Evolutionary conservation across 495 filamentous ascomycete genomes (phyloP).

Genomic region (Tuber borchii): DNA sequence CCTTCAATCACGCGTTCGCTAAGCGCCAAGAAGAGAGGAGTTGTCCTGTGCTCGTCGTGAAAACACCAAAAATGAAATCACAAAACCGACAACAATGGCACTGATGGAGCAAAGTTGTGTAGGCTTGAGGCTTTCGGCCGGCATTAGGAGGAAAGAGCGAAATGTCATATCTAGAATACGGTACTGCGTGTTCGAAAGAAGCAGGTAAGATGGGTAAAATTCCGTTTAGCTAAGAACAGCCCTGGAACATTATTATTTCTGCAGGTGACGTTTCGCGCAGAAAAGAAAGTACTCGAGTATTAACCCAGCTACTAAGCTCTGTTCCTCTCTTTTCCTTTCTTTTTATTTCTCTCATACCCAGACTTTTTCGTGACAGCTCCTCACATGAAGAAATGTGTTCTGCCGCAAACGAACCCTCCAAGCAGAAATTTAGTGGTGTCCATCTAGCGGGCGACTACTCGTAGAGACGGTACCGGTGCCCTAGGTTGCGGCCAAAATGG

Average conservation of each 20-base stretch:
- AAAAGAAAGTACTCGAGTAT: background rate
- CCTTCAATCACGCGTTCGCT: slow-evolving; percentile 31
- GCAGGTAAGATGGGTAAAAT: background rate
- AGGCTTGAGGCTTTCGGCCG: background rate
- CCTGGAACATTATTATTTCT: background rate
- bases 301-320: background rate
- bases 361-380: background rate
- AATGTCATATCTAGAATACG: background rate
- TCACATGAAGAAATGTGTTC: background rate
- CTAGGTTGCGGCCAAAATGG: background rate
- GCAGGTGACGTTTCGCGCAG: background rate
- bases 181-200: background rate
- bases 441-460: background rate
- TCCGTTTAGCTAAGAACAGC: background rate
- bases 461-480: background rate
- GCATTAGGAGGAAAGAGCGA: background rate
- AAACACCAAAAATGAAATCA: slow-evolving; percentile 37
- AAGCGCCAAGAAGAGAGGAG: slow-evolving; percentile 16
- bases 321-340: background rate
- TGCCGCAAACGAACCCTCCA: background rate
- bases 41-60: slow-evolving; percentile 24
- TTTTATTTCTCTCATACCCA: background rate
- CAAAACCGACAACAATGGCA: slow-evolving; percentile 35
- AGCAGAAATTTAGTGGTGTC: background rate
- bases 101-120: slow-evolving; percentile 21